These are phyloP conservation scores for Eimeria mitis DNA, from an alignment of 169 alveolate species.

Conservation along the genomic window DNA sequence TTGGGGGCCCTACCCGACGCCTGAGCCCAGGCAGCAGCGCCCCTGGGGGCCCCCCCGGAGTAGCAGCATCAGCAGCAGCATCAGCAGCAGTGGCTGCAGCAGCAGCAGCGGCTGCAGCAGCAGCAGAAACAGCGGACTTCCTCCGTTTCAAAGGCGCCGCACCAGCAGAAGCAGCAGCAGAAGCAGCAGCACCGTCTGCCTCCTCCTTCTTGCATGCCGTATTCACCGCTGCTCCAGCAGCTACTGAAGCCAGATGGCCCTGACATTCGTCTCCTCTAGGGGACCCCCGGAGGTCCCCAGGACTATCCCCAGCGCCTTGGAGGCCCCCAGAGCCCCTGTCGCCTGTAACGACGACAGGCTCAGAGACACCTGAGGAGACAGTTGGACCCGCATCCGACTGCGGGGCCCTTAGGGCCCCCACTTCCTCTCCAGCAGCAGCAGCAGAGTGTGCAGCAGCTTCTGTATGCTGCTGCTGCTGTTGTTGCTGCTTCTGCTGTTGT, in stretches of 20 bases:
- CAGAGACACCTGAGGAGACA: background rate
- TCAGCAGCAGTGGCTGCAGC: background rate
- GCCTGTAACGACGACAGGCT: background rate
- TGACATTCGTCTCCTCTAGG: background rate
- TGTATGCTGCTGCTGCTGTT: slow-evolving; percentile 4
- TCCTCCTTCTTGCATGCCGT: background rate
- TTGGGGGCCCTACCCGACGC: background rate
- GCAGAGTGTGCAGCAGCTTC: too few relatives aligned
- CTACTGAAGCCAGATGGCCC: background rate
- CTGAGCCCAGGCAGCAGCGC: background rate
- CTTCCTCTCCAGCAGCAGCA: background rate
- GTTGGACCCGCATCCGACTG: background rate
- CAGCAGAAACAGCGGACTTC: background rate
- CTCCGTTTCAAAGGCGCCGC: too few relatives aligned
- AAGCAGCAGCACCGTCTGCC: background rate
- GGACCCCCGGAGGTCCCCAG: slow-evolving; percentile 11
- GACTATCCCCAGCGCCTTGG: background rate
- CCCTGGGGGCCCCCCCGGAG: background rate
- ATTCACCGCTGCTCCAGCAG: background rate
- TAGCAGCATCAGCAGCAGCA: slow-evolving; percentile 2
- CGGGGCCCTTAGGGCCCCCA: background rate
- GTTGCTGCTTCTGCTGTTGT: background rate
- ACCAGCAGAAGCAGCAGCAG: background rate
- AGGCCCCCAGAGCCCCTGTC: background rate
- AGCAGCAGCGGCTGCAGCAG: background rate